phyloP scores from a whole-genome alignment of 331 rosid species.

The Pyrus hybrid region DNA sequence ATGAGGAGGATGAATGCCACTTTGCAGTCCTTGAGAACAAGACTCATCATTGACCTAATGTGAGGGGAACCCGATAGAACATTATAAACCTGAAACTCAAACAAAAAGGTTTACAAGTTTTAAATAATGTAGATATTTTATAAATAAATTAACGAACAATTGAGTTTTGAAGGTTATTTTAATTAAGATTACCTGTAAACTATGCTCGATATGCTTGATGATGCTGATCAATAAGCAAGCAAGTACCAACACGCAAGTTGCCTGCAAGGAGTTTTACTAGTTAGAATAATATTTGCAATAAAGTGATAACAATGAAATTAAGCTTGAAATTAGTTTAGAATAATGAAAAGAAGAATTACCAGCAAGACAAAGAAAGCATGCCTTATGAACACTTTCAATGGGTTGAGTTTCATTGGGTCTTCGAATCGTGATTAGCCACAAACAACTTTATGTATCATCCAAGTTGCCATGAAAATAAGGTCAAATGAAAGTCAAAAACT shows the following conservation, averaged over 20 bases:
- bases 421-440: neutral
- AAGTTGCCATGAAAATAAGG: neutral
- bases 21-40: constrained; percentile 16
- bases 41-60: constrained; percentile 4
- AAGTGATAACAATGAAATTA: too few relatives aligned
- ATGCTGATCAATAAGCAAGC: constrained; percentile 20
- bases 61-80: constrained; percentile 30
- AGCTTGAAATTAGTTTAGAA: too few relatives aligned
- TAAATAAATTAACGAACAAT: neutral
- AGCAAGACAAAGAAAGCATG: constrained; percentile 4
- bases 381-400: constrained; percentile 5
- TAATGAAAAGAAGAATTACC: neutral
- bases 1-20: constrained; percentile 29
- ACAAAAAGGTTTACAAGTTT: neutral
- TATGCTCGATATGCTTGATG: constrained; percentile 19
- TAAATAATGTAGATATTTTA: too few relatives aligned
- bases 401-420: constrained; percentile 3
- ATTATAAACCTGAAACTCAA: constrained; percentile 40
- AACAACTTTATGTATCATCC: neutral
- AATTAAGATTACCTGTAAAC: neutral
- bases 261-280: constrained; percentile 20
- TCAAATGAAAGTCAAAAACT: neutral
- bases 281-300: neutral
- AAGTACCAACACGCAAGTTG: constrained; percentile 18
- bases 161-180: neutral